Percentiles rank a stretch among this genome's conserved stretches.
phyloP scores from a whole-genome alignment of 2,329 filamentous ascomycete genomes.

The Talaromyces sp. region DNA sequence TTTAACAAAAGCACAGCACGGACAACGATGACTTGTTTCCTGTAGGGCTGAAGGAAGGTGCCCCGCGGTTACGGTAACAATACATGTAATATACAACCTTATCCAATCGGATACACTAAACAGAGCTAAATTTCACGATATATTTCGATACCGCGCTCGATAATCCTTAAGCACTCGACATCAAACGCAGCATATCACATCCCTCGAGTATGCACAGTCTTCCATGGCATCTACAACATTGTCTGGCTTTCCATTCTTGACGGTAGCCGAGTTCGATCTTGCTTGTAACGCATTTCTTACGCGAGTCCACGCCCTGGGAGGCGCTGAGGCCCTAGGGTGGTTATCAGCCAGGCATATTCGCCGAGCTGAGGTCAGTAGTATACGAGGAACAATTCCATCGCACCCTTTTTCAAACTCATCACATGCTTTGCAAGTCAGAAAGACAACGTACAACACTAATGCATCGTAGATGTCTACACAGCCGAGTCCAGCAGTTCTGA shows the following conservation, averaged over 20 bases:
- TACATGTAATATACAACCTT: not conserved
- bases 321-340: slow-evolving; percentile 52
- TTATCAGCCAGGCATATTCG: slow-evolving; percentile 23
- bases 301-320: slow-evolving; percentile 49
- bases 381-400: not conserved
- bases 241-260: slow-evolving; percentile 56
- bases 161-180: not conserved
- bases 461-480: slow-evolving; percentile 14
- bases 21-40: not conserved
- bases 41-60: not conserved
- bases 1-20: not conserved
- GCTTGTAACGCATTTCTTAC: slow-evolving; percentile 55
- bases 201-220: not conserved
- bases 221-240: slow-evolving; percentile 12
- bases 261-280: slow-evolving; percentile 57
- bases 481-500: slow-evolving; percentile 22
- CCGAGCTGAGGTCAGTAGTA: slow-evolving; percentile 21
- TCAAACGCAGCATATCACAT: not conserved
- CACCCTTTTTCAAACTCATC: not conserved
- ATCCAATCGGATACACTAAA: not conserved
- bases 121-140: not conserved
- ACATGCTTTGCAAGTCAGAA: not conserved
- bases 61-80: not conserved
- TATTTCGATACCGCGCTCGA: not conserved
- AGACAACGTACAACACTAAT: not conserved